A percentile compares a stretch with the other conserved stretches of the same genome.
Conservation (phyloP, 768 basidiomycete species). For the Russula olivacea region DNA sequence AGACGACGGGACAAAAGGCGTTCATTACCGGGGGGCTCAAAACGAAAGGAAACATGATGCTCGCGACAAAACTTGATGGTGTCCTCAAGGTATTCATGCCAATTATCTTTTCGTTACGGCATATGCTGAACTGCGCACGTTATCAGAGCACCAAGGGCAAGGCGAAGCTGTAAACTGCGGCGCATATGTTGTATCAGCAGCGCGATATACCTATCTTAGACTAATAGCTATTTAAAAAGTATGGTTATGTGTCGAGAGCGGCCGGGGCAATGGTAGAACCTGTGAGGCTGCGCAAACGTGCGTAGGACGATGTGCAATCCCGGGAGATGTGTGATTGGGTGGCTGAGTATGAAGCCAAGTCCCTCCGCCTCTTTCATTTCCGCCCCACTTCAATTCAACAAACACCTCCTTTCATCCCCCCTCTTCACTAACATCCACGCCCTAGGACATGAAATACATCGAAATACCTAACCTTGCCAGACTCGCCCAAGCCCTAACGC, state of each 20-base stretch:
- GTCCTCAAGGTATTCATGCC: constrained; percentile 62
- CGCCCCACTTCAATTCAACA: no score
- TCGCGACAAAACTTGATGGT: constrained; percentile 83
- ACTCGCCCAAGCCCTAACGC: constrained; percentile 72
- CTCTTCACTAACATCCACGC: neutral
- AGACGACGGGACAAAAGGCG: constrained; percentile 89
- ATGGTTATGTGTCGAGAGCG: neutral
- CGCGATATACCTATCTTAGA: neutral
- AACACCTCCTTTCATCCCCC: neutral
- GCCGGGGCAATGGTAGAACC: neutral
- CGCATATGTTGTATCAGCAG: neutral
- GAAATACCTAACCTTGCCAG: constrained; percentile 73
- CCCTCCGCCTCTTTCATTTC: neutral
- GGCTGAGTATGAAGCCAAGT: neutral
- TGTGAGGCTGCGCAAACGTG: neutral
- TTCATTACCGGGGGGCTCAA: constrained; percentile 95
- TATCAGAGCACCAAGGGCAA: constrained; percentile 19
- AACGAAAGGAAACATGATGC: constrained; percentile 89
- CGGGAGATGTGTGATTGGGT: constrained; percentile 3
- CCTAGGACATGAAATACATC: constrained; percentile 75
- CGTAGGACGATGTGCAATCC: neutral
- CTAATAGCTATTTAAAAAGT: neutral
- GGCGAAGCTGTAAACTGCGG: constrained; percentile 20
- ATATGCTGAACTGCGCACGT: neutral
- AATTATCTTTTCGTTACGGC: neutral